Conservation (phyloP, 352 stramenopile species). For the Pythium vanterpoolii region DNA sequence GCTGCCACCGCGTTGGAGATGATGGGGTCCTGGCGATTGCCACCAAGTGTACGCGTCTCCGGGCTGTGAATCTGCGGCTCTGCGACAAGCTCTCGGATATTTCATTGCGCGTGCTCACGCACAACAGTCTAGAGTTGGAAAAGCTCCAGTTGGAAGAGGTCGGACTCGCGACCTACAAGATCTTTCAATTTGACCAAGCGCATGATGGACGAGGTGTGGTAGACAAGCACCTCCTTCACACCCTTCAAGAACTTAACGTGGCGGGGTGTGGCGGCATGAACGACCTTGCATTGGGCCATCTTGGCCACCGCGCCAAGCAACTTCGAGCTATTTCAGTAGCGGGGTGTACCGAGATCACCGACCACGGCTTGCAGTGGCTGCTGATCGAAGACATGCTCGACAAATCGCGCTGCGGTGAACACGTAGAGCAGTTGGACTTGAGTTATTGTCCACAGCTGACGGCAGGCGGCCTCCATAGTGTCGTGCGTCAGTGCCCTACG, state of each 20-base stretch:
- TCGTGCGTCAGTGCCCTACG: slow-evolving; percentile 53
- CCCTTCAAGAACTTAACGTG: slow-evolving; percentile 60
- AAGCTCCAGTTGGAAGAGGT: slow-evolving; percentile 84
- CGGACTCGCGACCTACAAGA: slow-evolving; percentile 49
- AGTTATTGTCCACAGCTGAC: slow-evolving; percentile 79
- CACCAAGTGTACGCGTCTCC: slow-evolving; percentile 51
- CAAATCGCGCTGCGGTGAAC: slow-evolving; percentile 34
- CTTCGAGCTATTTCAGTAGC: slow-evolving; percentile 55
- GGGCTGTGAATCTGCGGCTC: slow-evolving; percentile 67
- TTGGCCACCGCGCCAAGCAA: slow-evolving; percentile 53
- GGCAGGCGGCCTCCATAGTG: slow-evolving; percentile 36
- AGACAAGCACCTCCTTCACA: slow-evolving; percentile 70
- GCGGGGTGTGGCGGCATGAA: slow-evolving; percentile 68
- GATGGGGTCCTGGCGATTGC: slow-evolving; percentile 72
- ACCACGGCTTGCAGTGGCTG: slow-evolving; percentile 58
- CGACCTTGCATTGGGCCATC: slow-evolving; percentile 66
- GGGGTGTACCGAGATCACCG: slow-evolving; percentile 56
- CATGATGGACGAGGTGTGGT: slow-evolving; percentile 74
- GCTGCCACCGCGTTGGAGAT: slow-evolving; percentile 76
- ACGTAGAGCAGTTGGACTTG: slow-evolving; percentile 65
- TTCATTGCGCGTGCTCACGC: slow-evolving; percentile 64
- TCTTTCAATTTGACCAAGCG: slow-evolving; percentile 86
- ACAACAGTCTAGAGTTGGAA: slow-evolving; percentile 84
- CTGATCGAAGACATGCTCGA: slow-evolving; percentile 64
- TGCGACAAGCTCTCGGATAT: slow-evolving; percentile 85